phyloP scores from a whole-genome alignment of 2,329 filamentous ascomycete species.

The Aureobasidium pullulans region DNA sequence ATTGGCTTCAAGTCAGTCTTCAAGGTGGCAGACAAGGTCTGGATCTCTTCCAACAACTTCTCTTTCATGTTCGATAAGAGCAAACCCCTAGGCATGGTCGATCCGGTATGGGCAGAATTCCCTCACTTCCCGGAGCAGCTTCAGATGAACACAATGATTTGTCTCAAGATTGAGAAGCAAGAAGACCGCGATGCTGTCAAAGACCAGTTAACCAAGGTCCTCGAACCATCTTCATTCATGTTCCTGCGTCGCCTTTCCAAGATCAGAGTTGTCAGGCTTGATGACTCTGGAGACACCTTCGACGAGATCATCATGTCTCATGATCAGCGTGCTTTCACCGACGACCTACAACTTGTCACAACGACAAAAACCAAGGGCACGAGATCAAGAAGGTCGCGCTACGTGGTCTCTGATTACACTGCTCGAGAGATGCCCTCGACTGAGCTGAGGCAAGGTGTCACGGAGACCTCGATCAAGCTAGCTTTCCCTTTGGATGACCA shows the following conservation, averaged over 20 bases:
- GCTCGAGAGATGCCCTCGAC: conserved; percentile 16
- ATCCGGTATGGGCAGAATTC: conserved; percentile 25
- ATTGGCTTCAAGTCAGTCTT: conserved; percentile 49
- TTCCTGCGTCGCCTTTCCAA: conserved; percentile 26
- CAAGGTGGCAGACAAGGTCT: conserved; percentile 38
- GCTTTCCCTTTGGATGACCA: conserved; percentile 19
- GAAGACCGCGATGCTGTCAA: conserved; percentile 9
- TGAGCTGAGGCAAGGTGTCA: conserved; percentile 15
- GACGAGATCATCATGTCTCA: not conserved
- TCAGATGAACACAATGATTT: conserved; percentile 17
- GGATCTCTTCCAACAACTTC: conserved; percentile 38
- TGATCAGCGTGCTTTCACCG: not conserved
- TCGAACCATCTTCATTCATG: conserved; percentile 25
- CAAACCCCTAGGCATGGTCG: conserved; percentile 29
- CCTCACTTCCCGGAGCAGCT: conserved; percentile 20
- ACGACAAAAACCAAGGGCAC: not conserved
- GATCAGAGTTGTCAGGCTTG: conserved; percentile 18
- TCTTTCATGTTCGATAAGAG: conserved; percentile 38
- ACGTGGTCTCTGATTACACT: conserved; percentile 13
- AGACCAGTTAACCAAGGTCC: conserved; percentile 14
- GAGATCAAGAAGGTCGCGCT: not conserved
- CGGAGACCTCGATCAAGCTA: conserved; percentile 18
- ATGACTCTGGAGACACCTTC: not conserved
- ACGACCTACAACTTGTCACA: not conserved
- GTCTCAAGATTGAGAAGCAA: conserved; percentile 20